Evolutionary conservation across 2,329 filamentous ascomycete species (phyloP).

Genomic region (Penicillium polonicum): DNA sequence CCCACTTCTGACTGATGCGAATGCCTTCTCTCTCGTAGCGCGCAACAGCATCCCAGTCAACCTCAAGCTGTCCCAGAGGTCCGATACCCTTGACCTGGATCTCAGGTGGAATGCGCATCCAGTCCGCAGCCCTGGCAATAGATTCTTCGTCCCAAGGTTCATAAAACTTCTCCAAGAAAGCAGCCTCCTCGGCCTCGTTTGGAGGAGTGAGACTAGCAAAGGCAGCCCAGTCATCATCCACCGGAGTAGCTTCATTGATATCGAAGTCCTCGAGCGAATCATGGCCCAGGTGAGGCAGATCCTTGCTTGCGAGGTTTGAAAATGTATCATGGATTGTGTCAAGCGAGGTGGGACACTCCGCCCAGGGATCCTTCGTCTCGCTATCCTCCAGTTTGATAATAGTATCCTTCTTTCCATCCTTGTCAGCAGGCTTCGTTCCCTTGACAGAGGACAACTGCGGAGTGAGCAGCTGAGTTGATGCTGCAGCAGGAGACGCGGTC

Average conservation of each 20-base stretch:
- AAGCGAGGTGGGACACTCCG: conserved; percentile 38
- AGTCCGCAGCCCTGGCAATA: conserved; percentile 10
- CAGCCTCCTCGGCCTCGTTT: conserved; percentile 18
- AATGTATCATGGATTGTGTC: conserved; percentile 42
- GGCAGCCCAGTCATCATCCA: conserved; percentile 18
- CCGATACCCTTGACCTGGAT: conserved; percentile 10
- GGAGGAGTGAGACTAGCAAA: conserved; percentile 40
- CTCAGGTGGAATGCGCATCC: conserved; percentile 16
- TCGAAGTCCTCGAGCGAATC: conserved; percentile 42
- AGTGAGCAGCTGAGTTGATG: conserved; percentile 35
- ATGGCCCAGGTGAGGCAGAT: conserved; percentile 29
- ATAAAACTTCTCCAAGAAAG: conserved; percentile 8
- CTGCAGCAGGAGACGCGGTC: conserved; percentile 31
- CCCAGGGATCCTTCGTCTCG: conserved; percentile 37
- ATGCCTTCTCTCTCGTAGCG: conserved; percentile 30
- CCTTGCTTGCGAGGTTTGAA: conserved; percentile 31
- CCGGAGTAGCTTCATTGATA: conserved; percentile 27
- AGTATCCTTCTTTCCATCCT: conserved; percentile 14
- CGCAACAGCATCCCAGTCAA: conserved; percentile 45
- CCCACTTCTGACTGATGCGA: conserved; percentile 26
- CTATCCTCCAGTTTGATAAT: conserved; percentile 7
- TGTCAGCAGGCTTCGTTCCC: conserved; percentile 25
- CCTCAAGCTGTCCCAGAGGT: conserved; percentile 31
- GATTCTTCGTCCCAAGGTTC: conserved; percentile 19
- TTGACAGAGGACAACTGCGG: conserved; percentile 29